A percentile compares a stretch with the other conserved stretches of the same genome.
phyloP scores from a whole-genome alignment of 148 eudicot genomes.

The Gaultheria prostrata region DNA sequence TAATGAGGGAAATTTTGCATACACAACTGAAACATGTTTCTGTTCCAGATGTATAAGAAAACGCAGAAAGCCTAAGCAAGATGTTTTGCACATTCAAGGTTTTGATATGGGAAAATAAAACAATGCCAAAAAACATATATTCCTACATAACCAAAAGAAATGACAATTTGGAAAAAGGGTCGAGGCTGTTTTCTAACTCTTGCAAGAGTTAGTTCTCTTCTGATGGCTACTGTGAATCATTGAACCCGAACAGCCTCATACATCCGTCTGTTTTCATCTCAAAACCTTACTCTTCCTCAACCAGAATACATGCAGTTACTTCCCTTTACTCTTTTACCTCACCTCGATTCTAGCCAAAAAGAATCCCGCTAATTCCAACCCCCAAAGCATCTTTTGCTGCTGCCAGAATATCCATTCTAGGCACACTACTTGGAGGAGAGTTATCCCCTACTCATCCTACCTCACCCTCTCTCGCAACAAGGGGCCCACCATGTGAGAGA shows the following conservation, averaged over 20 bases:
- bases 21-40: background rate
- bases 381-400: background rate
- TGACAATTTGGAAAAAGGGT: background rate
- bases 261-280: background rate
- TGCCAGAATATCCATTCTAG: background rate
- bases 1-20: background rate
- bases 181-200: background rate
- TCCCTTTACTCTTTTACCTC: background rate
- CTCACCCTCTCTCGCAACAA: background rate
- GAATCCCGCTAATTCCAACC: background rate
- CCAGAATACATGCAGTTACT: background rate
- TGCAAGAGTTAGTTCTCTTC: background rate
- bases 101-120: background rate
- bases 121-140: background rate
- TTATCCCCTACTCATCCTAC: background rate
- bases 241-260: background rate
- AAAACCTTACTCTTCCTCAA: background rate
- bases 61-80: background rate
- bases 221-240: background rate
- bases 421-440: background rate
- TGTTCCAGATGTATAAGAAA: background rate
- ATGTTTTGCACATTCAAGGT: background rate
- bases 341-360: background rate
- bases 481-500: background rate
- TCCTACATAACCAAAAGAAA: background rate